Evolutionary conservation across 768 basidiomycete species (phyloP).

Genomic region (Paxillus rubicundulus): DNA sequence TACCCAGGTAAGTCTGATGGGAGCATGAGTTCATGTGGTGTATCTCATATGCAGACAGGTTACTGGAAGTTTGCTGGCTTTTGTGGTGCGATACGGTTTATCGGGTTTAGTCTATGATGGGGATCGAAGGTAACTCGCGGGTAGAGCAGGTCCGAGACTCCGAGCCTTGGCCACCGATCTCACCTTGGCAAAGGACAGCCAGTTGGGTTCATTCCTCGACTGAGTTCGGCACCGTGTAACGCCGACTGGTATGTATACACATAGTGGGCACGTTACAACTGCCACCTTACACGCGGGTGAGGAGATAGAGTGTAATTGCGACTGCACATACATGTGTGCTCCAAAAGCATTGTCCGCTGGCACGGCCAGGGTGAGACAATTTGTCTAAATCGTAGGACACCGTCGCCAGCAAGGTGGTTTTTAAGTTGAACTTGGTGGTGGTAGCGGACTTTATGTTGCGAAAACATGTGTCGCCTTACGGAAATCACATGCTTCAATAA

Average conservation of each 20-base stretch:
- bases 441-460: constrained; percentile 1
- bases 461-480: constrained; percentile 14
- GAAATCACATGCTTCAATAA: constrained; percentile 46
- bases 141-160: not conserved
- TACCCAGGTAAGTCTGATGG: constrained; percentile 55
- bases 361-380: not conserved
- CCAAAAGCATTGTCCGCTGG: not conserved
- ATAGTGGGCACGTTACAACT: not conserved
- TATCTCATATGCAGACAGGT: constrained; percentile 43
- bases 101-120: constrained; percentile 91
- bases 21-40: not conserved
- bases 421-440: not conserved
- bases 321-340: not conserved
- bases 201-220: not conserved
- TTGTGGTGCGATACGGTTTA: constrained; percentile 85
- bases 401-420: not conserved
- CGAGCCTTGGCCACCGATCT: not conserved
- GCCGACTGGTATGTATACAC: constrained; percentile 5
- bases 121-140: constrained; percentile 61
- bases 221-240: constrained; percentile 6
- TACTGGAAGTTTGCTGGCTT: constrained; percentile 76
- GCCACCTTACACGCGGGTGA: not conserved
- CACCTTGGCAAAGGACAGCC: not conserved
- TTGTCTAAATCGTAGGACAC: not conserved
- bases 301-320: constrained; percentile 28